Conservation (phyloP, 192 early-diverging fungal species). For the Podila epigama region DNA sequence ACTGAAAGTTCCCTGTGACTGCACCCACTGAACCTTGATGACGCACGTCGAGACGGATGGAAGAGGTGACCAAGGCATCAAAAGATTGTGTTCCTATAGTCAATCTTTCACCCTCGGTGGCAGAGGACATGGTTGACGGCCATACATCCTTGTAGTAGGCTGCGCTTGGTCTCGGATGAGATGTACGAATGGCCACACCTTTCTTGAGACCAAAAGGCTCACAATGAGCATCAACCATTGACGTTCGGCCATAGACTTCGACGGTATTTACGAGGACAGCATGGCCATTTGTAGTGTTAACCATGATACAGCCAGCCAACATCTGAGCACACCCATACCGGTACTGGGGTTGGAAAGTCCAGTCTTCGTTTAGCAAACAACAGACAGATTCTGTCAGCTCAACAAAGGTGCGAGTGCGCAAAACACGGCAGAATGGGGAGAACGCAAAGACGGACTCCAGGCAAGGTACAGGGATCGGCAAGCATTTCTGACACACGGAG, state of each 20-base stretch:
- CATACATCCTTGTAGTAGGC: no score
- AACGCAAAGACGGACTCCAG: background rate
- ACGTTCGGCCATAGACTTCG: constrained; percentile 6
- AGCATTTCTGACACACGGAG: background rate
- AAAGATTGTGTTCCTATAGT: no score
- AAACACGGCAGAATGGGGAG: constrained; percentile 5
- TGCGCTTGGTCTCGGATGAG: no score
- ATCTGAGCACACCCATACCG: constrained; percentile 29
- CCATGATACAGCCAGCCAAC: constrained; percentile 19
- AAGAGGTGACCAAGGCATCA: constrained; percentile 39
- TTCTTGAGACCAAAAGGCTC: constrained; percentile 25
- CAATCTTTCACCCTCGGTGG: no score
- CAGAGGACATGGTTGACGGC: no score
- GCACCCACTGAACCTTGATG: constrained; percentile 17
- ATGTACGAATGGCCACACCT: no score
- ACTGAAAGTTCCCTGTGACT: constrained; percentile 6
- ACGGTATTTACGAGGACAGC: constrained; percentile 23
- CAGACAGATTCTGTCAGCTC: constrained; percentile 6
- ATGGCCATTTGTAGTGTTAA: constrained; percentile 16
- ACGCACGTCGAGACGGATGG: constrained; percentile 27
- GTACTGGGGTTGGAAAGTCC: constrained; percentile 16
- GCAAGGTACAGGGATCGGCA: background rate
- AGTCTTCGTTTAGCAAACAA: constrained; percentile 14
- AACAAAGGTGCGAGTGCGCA: background rate
- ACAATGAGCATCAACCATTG: constrained; percentile 24